Percentiles rank a stretch among this genome's conserved stretches.
phyloP scores from a whole-genome alignment of 73 alveolate genomes.

The Paramecium tetraurelia region DNA sequence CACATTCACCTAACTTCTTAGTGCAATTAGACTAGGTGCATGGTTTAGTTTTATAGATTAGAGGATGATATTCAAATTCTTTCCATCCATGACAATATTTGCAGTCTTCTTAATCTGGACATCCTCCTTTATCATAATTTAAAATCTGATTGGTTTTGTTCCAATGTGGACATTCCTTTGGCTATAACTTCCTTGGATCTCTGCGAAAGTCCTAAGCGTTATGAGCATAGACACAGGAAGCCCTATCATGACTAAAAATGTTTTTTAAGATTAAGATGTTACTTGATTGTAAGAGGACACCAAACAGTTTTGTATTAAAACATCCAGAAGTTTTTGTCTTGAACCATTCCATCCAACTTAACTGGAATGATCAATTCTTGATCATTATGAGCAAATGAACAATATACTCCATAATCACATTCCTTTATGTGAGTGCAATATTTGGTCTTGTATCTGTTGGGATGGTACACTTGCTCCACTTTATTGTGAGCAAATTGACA shows the following conservation, averaged over 20 bases:
- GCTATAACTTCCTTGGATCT: constrained; percentile 63
- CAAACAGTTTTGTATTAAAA: constrained; percentile 68
- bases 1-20: constrained; percentile 64
- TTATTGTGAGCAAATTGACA: constrained; percentile 73
- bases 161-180: constrained; percentile 71
- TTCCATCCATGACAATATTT: constrained; percentile 87
- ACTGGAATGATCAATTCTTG: constrained; percentile 67
- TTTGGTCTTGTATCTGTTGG: constrained; percentile 74
- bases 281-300: constrained; percentile 67
- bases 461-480: constrained; percentile 77
- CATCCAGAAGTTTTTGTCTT: constrained; percentile 70
- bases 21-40: constrained; percentile 70
- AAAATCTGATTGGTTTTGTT: constrained; percentile 39
- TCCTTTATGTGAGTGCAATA: constrained; percentile 71
- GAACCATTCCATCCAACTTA: constrained; percentile 54
- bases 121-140: constrained; percentile 77
- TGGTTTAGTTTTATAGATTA: constrained; percentile 72
- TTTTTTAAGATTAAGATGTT: background rate
- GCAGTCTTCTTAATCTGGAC: constrained; percentile 73
- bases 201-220: constrained; percentile 81
- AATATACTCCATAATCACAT: constrained; percentile 78
- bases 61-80: constrained; percentile 89
- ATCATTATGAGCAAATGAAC: constrained; percentile 81
- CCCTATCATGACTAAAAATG: constrained; percentile 64
- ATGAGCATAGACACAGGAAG: constrained; percentile 75